A percentile compares a stretch with the other conserved stretches of the same genome.
phyloP scores from a whole-genome alignment of 2,329 filamentous ascomycete genomes.

The Cladosporium oxysporum region DNA sequence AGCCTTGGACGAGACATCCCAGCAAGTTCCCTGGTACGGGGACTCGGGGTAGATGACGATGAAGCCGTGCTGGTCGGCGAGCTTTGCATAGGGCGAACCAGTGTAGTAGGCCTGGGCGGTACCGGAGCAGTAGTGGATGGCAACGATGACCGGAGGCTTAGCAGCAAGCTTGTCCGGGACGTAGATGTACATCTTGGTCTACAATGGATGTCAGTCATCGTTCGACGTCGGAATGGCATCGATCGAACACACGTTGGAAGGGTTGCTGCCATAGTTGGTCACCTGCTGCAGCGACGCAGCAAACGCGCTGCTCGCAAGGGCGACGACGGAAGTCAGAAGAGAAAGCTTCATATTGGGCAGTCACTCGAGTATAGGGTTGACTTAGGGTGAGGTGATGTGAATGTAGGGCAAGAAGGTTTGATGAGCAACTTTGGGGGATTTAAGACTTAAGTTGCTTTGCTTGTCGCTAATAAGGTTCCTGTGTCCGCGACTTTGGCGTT shows the following conservation, averaged over 20 bases:
- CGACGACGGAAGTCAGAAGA: slow-evolving; percentile 6
- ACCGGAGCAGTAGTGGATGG: slow-evolving; percentile 58
- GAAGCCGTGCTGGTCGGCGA: slow-evolving; percentile 58
- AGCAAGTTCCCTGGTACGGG: slow-evolving; percentile 57
- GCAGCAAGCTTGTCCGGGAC: slow-evolving; percentile 26
- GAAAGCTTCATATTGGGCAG: slow-evolving; percentile 9
- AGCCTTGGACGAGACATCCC: slow-evolving; percentile 59
- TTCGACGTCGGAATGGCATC: background rate
- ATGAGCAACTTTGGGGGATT: background rate
- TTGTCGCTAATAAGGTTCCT: slow-evolving; percentile 12
- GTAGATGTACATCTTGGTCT: slow-evolving; percentile 56
- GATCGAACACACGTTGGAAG: slow-evolving; percentile 7
- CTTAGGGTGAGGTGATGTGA: background rate
- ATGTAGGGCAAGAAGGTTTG: background rate
- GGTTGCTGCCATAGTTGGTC: slow-evolving; percentile 16
- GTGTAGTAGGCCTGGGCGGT: slow-evolving; percentile 53
- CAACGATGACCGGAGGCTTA: slow-evolving; percentile 28
- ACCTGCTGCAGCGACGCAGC: slow-evolving; percentile 17
- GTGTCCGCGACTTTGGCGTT: background rate
- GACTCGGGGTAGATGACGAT: slow-evolving; percentile 61
- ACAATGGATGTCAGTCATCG: background rate
- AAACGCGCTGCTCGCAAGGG: slow-evolving; percentile 7
- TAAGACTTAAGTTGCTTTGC: slow-evolving; percentile 12
- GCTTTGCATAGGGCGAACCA: slow-evolving; percentile 54
- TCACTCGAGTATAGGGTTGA: background rate